Evolutionary conservation across 2,329 filamentous ascomycete genomes (phyloP).

Genomic region (Claviceps africana): DNA sequence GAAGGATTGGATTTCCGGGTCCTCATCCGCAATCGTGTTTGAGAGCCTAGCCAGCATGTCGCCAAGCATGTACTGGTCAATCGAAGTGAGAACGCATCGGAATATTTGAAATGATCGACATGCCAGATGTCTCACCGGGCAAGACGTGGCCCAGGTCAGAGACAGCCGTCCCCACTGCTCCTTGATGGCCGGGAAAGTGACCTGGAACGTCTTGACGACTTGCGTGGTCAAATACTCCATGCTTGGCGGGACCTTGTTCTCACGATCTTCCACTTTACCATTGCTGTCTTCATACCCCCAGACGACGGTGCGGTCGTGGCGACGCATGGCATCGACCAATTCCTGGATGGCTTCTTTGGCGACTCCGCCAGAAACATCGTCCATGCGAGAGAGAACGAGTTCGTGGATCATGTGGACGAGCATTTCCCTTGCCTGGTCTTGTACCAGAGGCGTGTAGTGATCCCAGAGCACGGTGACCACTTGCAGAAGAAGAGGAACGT

Average conservation of each 20-base stretch:
- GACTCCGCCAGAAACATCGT: conserved; percentile 47
- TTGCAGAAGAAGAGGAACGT: conserved; percentile 75
- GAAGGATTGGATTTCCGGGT: conserved; percentile 87
- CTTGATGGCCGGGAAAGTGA: conserved; percentile 73
- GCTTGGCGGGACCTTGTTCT: conserved; percentile 67
- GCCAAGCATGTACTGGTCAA: conserved; percentile 87
- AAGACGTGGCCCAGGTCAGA: conserved; percentile 91
- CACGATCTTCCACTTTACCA: conserved; percentile 57
- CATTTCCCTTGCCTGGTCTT: conserved; percentile 96
- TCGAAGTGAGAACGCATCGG: conserved; percentile 75
- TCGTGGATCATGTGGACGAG: conserved; percentile 95
- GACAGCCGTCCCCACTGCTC: conserved; percentile 86
- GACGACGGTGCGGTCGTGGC: conserved; percentile 69
- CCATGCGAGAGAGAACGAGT: conserved; percentile 67
- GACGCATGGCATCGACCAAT: conserved; percentile 73
- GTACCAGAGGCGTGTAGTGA: conserved; percentile 86
- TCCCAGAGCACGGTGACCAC: conserved; percentile 93
- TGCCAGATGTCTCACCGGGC: conserved; percentile 84
- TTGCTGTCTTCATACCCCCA: conserved; percentile 95
- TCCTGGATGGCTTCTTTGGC: conserved; percentile 70
- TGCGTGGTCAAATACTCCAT: conserved; percentile 77
- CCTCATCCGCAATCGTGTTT: conserved; percentile 92
- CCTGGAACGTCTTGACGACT: conserved; percentile 72
- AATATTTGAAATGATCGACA: conserved; percentile 97
- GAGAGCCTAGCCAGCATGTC: conserved; percentile 93